These are phyloP conservation scores for Myriosclerotinia scirpicola DNA, from an alignment of 2,329 filamentous ascomycete genomes.

Conservation along the genomic window DNA sequence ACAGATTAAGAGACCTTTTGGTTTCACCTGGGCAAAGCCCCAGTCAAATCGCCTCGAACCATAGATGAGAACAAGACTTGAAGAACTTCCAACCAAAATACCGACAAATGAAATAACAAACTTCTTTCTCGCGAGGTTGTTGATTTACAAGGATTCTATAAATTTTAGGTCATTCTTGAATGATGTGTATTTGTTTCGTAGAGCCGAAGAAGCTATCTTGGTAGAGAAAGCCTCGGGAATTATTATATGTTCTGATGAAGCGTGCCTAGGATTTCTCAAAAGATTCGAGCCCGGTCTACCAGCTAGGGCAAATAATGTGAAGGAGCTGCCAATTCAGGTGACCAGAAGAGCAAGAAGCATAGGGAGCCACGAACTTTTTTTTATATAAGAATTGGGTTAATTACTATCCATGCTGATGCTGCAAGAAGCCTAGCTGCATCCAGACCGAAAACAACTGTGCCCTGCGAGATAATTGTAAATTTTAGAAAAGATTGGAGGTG, in stretches of 20 bases:
- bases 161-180: not conserved
- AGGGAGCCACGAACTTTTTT: not conserved
- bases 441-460: constrained; percentile 3
- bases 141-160: not conserved
- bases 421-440: constrained; percentile 10
- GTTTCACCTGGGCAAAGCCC: not conserved
- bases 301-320: not conserved
- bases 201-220: not conserved
- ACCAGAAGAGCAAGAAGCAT: constrained; percentile 12
- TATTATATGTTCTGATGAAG: not conserved
- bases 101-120: not conserved
- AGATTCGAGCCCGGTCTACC: not conserved
- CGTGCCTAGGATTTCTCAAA: not conserved
- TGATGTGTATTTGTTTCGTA: not conserved
- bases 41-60: not conserved
- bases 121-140: not conserved
- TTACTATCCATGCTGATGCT: not conserved
- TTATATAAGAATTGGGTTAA: not conserved
- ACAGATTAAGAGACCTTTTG: not conserved
- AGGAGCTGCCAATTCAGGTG: not conserved
- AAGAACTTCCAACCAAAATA: not conserved
- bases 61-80: not conserved
- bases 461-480: not conserved
- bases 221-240: not conserved
- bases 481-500: not conserved